Evolutionary conservation across 2,329 filamentous ascomycete genomes (phyloP).

Genomic region (Chrysoporthe cubensis): DNA sequence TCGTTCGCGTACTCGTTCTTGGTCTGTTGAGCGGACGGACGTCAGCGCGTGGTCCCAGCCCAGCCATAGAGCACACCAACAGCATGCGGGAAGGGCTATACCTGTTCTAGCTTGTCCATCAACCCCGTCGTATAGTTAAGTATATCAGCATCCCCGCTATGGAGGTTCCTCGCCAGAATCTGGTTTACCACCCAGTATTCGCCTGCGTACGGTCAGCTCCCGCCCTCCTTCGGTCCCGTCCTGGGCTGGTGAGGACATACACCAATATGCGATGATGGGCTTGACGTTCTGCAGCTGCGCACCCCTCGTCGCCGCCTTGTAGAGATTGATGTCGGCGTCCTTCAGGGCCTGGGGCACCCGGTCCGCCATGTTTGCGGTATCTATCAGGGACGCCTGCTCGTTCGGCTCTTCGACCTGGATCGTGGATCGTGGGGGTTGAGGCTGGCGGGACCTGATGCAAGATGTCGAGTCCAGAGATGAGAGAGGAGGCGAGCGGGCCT

Average conservation of each 20-base stretch:
- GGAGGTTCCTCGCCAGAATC: slow-evolving; percentile 80
- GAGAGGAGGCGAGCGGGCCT: too few species aligned
- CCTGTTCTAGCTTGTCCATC: slow-evolving; percentile 89
- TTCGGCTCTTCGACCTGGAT: too few species aligned
- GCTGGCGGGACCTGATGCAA: background rate
- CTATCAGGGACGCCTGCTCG: background rate
- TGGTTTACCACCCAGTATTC: slow-evolving; percentile 94
- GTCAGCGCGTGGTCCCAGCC: slow-evolving; percentile 12
- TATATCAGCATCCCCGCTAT: slow-evolving; percentile 77
- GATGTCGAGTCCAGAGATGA: background rate
- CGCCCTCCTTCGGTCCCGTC: background rate
- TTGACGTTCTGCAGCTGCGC: slow-evolving; percentile 82
- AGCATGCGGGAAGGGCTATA: slow-evolving; percentile 39
- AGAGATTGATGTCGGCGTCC: slow-evolving; percentile 72
- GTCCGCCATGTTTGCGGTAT: slow-evolving; percentile 67
- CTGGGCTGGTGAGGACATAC: slow-evolving; percentile 55
- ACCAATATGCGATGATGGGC: slow-evolving; percentile 93
- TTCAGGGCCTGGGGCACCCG: slow-evolving; percentile 74
- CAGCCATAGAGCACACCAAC: too few species aligned
- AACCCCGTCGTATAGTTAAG: slow-evolving; percentile 79
- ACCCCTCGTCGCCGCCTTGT: slow-evolving; percentile 79
- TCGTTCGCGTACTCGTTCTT: slow-evolving; percentile 76
- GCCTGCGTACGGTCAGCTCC: slow-evolving; percentile 51
- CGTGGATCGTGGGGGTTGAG: too few species aligned
- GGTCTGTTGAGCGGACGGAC: slow-evolving; percentile 48